A percentile compares a stretch with the other conserved stretches of the same genome.
Evolutionary conservation across 371 early-diverging fungal species (phyloP).

Genomic region (Mucor plumbeus): DNA sequence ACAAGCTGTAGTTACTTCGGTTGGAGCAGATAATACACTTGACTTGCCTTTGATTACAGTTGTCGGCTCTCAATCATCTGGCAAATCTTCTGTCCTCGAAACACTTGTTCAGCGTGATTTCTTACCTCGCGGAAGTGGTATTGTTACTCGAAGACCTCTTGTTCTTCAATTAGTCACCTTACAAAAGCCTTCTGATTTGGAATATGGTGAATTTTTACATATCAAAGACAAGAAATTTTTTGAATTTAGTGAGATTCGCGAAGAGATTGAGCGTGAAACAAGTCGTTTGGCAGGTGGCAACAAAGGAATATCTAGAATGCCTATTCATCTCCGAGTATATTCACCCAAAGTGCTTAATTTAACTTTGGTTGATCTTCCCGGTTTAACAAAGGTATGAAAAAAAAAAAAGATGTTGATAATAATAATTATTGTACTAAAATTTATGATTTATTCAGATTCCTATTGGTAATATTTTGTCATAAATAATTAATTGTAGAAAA

Average conservation of each 20-base stretch:
- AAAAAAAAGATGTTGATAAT: too few relatives aligned
- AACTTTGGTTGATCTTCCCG: slow-evolving; percentile 95
- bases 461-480: slow-evolving; percentile 37
- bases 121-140: slow-evolving; percentile 90
- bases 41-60: slow-evolving; percentile 94
- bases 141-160: slow-evolving; percentile 92
- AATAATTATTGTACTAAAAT: too few relatives aligned
- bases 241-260: slow-evolving; percentile 83
- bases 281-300: slow-evolving; percentile 84
- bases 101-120: slow-evolving; percentile 91
- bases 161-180: slow-evolving; percentile 88
- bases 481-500: not conserved
- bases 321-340: slow-evolving; percentile 89
- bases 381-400: slow-evolving; percentile 87
- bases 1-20: slow-evolving; percentile 91
- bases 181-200: slow-evolving; percentile 39
- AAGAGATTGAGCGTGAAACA: slow-evolving; percentile 92
- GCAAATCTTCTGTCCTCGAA: slow-evolving; percentile 94
- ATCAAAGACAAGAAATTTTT: slow-evolving; percentile 77
- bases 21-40: slow-evolving; percentile 78
- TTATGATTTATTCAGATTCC: slow-evolving; percentile 38
- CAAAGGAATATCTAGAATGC: slow-evolving; percentile 85
- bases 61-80: slow-evolving; percentile 87
- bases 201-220: slow-evolving; percentile 83
- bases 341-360: slow-evolving; percentile 88